phyloP scores from a whole-genome alignment of 495 filamentous ascomycete species.

The Penicillium cataractarum region DNA sequence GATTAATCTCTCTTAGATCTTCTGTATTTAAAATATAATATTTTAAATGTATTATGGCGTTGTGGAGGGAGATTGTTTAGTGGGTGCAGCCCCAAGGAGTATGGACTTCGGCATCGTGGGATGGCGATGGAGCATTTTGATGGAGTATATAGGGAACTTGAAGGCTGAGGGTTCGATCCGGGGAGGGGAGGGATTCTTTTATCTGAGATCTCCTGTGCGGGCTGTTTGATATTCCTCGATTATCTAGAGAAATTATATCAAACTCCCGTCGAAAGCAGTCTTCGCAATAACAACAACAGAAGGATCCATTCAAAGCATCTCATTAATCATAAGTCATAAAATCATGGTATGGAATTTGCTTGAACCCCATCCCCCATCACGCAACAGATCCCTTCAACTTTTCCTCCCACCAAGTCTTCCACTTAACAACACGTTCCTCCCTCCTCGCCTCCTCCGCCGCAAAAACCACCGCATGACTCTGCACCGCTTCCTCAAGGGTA shows the following conservation, averaged over 20 bases:
- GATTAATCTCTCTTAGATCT: too few species aligned
- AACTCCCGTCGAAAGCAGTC: too few species aligned
- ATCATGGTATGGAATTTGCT: background rate
- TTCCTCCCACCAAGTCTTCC: constrained; percentile 77
- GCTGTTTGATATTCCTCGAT: background rate
- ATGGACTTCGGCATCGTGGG: background rate
- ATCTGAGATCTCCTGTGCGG: background rate
- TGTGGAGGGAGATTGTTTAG: too few species aligned
- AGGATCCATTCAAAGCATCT: background rate
- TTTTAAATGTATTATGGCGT: background rate
- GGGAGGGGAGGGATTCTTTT: background rate
- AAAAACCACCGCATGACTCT: constrained; percentile 92
- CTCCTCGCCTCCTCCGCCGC: constrained; percentile 86
- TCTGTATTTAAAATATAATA: too few species aligned
- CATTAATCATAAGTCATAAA: constrained; percentile 18
- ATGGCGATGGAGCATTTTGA: background rate
- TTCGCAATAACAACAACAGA: background rate
- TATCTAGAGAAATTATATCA: too few species aligned
- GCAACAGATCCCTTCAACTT: constrained; percentile 35
- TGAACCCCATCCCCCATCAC: background rate
- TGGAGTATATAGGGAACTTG: background rate
- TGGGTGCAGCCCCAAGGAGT: too few species aligned
- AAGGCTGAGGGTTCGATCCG: background rate
- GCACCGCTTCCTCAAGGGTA: constrained; percentile 78
- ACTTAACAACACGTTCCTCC: constrained; percentile 70